phyloP scores from a whole-genome alignment of 2,329 filamentous ascomycete genomes.

The Penicillium sp. region DNA sequence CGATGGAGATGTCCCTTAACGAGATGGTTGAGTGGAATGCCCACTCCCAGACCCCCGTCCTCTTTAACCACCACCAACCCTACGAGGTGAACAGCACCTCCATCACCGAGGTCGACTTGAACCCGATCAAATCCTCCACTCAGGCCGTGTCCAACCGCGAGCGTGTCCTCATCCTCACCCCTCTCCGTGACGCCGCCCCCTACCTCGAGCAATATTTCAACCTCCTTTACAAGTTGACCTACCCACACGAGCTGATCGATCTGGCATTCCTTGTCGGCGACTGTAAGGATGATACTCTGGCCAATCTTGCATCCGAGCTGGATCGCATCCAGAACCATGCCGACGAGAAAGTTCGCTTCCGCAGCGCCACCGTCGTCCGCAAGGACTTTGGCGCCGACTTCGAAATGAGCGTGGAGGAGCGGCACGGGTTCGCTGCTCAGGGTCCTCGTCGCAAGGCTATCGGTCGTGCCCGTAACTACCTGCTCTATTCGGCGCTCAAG shows the following conservation, averaged over 20 bases:
- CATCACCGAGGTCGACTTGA: constrained; percentile 78
- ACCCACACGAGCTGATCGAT: constrained; percentile 93
- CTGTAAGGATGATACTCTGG: constrained; percentile 82
- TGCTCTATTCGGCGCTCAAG: constrained; percentile 77
- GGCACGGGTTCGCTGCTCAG: constrained; percentile 82
- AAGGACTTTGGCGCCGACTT: constrained; percentile 79
- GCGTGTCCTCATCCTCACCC: constrained; percentile 84
- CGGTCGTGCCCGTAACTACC: constrained; percentile 85
- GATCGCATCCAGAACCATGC: constrained; percentile 78
- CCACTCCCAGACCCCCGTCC: constrained; percentile 83
- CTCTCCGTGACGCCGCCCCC: constrained; percentile 78
- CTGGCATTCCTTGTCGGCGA: constrained; percentile 92
- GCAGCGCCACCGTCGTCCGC: constrained; percentile 75
- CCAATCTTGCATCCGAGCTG: constrained; percentile 76
- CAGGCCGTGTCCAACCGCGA: constrained; percentile 77
- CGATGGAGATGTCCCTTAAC: constrained; percentile 89
- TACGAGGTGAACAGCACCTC: constrained; percentile 75
- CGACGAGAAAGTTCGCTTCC: constrained; percentile 72
- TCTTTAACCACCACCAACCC: constrained; percentile 92
- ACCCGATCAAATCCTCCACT: constrained; percentile 72
- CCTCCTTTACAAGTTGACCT: constrained; percentile 79
- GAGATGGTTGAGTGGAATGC: constrained; percentile 85
- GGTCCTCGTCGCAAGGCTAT: constrained; percentile 85
- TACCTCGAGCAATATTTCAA: constrained; percentile 90
- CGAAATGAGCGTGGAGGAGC: constrained; percentile 74